Evolutionary conservation across 108 stramenopile species (phyloP), one percentile per base, ranked within the genome.

Genomic region (Nitzschia palea): DNA sequence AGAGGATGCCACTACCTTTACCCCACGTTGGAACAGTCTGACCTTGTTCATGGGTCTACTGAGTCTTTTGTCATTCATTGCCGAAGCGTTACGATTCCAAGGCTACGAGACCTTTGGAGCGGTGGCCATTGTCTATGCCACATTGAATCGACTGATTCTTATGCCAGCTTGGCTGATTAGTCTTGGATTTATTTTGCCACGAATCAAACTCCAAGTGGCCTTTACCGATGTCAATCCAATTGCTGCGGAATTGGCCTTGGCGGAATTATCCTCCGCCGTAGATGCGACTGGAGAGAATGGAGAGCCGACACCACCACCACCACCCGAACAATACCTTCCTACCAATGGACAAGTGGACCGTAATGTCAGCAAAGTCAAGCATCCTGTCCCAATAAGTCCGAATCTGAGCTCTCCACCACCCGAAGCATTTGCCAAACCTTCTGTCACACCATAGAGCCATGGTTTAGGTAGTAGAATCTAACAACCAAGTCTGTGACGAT

Each of bases 101-200:
- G 62, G 62, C 8, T 27, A 26, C 44, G 25, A 36, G 44, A 1
- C 42, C 0, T 20, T 62, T 34, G 47, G 57, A 10, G 26, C 45
- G 14, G 44, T 63, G 14, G 25, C 67, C 9, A 45, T 68, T 26
- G 22, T 76, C 14, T 76, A 68, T 56, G 59, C 74, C 33, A 18
- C 40, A 1, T 32, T 76, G 36, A 68, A 62, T 18, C 51, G 67
- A 6, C 25, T 76, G 3, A 35, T 76, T 30, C 43, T 76, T 29
- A 76, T 76, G 27, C 74, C 74, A 2, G 25, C 44, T 12, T 76
- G 74, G 74, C 54, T 76, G 27, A 45, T 76, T 0, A 52, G 40
- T 37, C 18, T 76, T 52, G 67, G 67, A 10, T 58, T 76, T 20
- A 57, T 59, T 31, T 33, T 76, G 10, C 67, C 67, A n/a, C 10